phyloP scores from a whole-genome alignment of 371 early-diverging fungal species.

The Quaeritorhiza haematococci region DNA sequence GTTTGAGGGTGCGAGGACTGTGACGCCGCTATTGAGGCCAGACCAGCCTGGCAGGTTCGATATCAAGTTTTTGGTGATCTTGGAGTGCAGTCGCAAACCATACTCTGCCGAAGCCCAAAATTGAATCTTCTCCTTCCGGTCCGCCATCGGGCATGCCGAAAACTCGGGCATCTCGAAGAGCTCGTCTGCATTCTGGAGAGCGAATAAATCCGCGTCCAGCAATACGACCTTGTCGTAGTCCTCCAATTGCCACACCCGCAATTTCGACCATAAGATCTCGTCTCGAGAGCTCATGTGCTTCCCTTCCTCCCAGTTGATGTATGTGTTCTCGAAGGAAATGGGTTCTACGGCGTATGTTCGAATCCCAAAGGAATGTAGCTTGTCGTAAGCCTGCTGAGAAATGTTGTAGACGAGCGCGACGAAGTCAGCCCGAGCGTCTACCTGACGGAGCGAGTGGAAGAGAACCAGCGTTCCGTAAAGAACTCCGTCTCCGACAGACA shows the following conservation, averaged over 20 bases:
- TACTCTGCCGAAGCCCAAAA: conserved; percentile 20
- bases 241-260: conserved; percentile 21
- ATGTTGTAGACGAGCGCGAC: conserved; percentile 18
- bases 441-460: conserved; percentile 11
- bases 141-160: conserved; percentile 14
- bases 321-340: neutral
- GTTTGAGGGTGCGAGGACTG: conserved; percentile 23
- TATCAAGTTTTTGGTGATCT: conserved; percentile 8
- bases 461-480: conserved; percentile 21
- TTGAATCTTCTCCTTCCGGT: conserved; percentile 22
- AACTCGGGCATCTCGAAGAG: conserved; percentile 22
- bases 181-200: conserved; percentile 22
- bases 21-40: conserved; percentile 27
- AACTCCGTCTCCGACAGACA: conserved; percentile 21
- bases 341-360: conserved; percentile 2
- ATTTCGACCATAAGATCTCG: conserved; percentile 22
- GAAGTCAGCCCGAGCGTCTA: conserved; percentile 10
- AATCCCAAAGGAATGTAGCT: conserved; percentile 6
- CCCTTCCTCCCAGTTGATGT: neutral
- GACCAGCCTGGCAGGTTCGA: conserved; percentile 15
- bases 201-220: conserved; percentile 23
- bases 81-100: conserved; percentile 17
- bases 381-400: neutral
- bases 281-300: conserved; percentile 13
- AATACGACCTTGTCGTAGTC: conserved; percentile 21